These are phyloP conservation scores for Hymenoscyphus salicellus DNA, from an alignment of 2,329 filamentous ascomycete genomes.

Conservation along the genomic window DNA sequence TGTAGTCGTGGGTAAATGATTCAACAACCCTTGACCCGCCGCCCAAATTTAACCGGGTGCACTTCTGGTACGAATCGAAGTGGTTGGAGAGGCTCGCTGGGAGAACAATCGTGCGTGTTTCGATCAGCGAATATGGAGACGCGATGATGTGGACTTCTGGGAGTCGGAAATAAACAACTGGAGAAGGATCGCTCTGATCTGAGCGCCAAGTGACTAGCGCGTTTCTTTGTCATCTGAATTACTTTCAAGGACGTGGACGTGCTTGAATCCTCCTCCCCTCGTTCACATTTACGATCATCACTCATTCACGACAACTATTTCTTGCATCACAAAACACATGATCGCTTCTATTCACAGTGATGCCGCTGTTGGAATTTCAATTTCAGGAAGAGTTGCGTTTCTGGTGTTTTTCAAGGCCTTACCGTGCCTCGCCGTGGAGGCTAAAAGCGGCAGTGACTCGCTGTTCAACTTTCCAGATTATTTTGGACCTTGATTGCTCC, in stretches of 20 bases:
- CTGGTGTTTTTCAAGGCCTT: too few relatives aligned
- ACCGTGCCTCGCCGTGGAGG: too few relatives aligned
- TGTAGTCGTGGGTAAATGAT: too few relatives aligned
- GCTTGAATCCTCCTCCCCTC: background rate
- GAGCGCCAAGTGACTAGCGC: background rate
- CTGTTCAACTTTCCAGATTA: too few relatives aligned
- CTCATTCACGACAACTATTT: background rate
- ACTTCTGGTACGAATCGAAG: too few relatives aligned
- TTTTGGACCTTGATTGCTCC: too few relatives aligned
- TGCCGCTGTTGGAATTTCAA: background rate
- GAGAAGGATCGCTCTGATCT: background rate
- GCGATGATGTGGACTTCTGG: background rate
- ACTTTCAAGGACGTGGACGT: too few relatives aligned
- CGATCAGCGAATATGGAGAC: background rate
- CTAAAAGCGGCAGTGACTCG: too few relatives aligned
- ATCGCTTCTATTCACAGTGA: background rate
- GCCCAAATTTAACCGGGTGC: too few relatives aligned
- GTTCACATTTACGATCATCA: background rate
- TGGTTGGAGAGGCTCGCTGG: background rate
- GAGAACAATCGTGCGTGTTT: background rate
- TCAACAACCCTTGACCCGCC: too few relatives aligned
- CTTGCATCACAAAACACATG: background rate
- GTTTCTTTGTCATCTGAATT: slow-evolving; percentile 1
- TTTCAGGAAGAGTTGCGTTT: too few relatives aligned
- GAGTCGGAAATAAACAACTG: background rate